A percentile compares a stretch with the other conserved stretches of the same genome.
phyloP scores from a whole-genome alignment of 768 basidiomycete species.

The Suillus clintonianus region DNA sequence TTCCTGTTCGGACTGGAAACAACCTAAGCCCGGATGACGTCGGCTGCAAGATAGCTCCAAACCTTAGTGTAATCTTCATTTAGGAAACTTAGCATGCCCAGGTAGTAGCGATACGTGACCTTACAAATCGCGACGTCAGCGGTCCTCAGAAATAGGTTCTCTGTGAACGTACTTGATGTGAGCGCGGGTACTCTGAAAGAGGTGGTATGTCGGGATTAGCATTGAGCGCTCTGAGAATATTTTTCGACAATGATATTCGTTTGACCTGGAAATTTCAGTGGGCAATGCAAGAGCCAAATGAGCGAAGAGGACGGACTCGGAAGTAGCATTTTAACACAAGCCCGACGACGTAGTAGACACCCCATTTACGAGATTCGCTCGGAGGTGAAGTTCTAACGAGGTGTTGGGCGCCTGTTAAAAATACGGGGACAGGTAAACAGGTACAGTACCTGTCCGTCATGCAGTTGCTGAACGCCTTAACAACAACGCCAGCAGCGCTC shows the following conservation, averaged over 20 bases:
- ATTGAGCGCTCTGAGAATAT: slow-evolving; percentile 85
- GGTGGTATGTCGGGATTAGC: slow-evolving; percentile 86
- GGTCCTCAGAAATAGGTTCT: slow-evolving; percentile 12
- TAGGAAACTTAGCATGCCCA: slow-evolving; percentile 92
- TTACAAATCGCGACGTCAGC: slow-evolving; percentile 34
- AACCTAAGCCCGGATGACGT: slow-evolving; percentile 1
- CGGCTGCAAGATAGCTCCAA: slow-evolving; percentile 9
- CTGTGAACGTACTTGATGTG: slow-evolving; percentile 68
- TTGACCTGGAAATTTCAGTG: slow-evolving; percentile 59
- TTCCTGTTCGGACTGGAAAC: slow-evolving; percentile 84
- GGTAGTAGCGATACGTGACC: slow-evolving; percentile 94
- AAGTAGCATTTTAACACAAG: slow-evolving; percentile 94
- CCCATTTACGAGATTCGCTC: slow-evolving; percentile 82
- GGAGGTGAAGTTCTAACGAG: slow-evolving; percentile 60
- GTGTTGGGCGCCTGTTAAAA: background rate
- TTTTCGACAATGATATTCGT: slow-evolving; percentile 88
- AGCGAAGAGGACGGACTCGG: slow-evolving; percentile 53
- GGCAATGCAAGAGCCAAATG: slow-evolving; percentile 1
- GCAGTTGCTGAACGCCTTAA: slow-evolving; percentile 66
- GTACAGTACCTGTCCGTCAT: slow-evolving; percentile 72
- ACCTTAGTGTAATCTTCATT: slow-evolving; percentile 91
- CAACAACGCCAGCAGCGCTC: slow-evolving; percentile 79
- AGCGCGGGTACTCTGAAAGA: slow-evolving; percentile 71
- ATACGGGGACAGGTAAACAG: background rate
- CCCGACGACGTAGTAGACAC: slow-evolving; percentile 90